Percentiles rank a stretch among this genome's conserved stretches.
Evolutionary conservation across 163 green algal genomes (phyloP).

Genomic region (Trebouxia gelatinosa): DNA sequence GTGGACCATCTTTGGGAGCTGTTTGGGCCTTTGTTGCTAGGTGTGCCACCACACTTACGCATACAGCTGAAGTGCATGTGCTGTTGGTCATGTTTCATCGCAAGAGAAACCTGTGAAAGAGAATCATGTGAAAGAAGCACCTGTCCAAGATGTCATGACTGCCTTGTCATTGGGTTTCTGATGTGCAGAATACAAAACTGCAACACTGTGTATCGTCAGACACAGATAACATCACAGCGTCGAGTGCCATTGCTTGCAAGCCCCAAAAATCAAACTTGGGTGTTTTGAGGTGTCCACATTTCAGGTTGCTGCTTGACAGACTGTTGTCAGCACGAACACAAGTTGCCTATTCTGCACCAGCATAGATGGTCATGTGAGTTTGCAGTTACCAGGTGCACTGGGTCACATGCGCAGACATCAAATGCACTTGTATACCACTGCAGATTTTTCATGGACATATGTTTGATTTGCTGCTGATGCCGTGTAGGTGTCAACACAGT

Average conservation of each 20-base stretch:
- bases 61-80: too few relatives aligned
- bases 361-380: too few relatives aligned
- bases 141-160: not conserved
- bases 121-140: not conserved
- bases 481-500: not conserved
- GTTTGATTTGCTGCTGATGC: not conserved
- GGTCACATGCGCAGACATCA: not conserved
- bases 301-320: not conserved
- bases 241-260: too few relatives aligned
- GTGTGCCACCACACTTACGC: conserved; percentile 8
- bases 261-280: too few relatives aligned
- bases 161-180: not conserved
- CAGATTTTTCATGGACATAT: not conserved
- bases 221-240: not conserved
- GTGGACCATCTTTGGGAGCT: conserved; percentile 71
- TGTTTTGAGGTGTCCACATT: too few relatives aligned
- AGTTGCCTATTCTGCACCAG: too few relatives aligned
- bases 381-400: not conserved
- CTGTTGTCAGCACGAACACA: not conserved
- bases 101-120: too few relatives aligned
- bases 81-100: too few relatives aligned
- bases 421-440: not conserved
- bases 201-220: not conserved
- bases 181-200: not conserved
- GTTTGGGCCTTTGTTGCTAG: conserved; percentile 60